These are phyloP conservation scores for Sherardia arvensis DNA, from an alignment of 257 asterid genomes.

Conservation along the genomic window DNA sequence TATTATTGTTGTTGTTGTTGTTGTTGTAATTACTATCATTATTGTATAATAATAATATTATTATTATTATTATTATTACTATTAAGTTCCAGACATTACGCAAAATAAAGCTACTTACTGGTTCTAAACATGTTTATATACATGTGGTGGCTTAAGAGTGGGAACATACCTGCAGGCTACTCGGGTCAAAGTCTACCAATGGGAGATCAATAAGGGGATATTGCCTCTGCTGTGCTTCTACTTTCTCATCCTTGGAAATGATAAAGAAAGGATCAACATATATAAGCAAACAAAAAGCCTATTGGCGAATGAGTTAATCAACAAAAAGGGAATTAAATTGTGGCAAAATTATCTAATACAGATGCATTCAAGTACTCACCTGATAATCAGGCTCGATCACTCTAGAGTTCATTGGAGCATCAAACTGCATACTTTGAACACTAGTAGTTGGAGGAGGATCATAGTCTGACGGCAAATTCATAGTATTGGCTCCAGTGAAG, in stretches of 20 bases:
- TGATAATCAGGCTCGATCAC: conserved; percentile 39
- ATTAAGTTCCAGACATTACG: background rate
- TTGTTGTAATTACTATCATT: too few relatives aligned
- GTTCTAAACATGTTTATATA: background rate
- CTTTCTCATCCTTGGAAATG: conserved; percentile 42
- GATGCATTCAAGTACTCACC: conserved; percentile 26
- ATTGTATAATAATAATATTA: too few relatives aligned
- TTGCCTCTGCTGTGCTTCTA: conserved; percentile 42
- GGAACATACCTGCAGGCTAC: conserved; percentile 54
- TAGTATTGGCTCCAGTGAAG: conserved; percentile 29
- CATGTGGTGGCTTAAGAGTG: background rate
- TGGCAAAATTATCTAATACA: background rate
- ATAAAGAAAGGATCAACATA: conserved; percentile 7
- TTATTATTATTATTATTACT: too few relatives aligned
- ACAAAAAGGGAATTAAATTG: background rate
- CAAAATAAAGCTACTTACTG: background rate
- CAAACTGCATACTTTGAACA: conserved; percentile 33
- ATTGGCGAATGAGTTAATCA: background rate
- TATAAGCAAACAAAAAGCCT: conserved; percentile 1
- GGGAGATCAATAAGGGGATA: conserved; percentile 49
- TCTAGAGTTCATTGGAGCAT: conserved; percentile 31
- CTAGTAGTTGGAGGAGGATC: conserved; percentile 40
- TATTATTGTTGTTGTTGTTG: too few relatives aligned
- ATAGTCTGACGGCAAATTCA: conserved; percentile 46
- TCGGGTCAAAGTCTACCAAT: conserved; percentile 53